Evolutionary conservation across 2,329 filamentous ascomycete genomes (phyloP), one percentile per base, ranked within the genome.

Genomic region (Epichloe sibirici): DNA sequence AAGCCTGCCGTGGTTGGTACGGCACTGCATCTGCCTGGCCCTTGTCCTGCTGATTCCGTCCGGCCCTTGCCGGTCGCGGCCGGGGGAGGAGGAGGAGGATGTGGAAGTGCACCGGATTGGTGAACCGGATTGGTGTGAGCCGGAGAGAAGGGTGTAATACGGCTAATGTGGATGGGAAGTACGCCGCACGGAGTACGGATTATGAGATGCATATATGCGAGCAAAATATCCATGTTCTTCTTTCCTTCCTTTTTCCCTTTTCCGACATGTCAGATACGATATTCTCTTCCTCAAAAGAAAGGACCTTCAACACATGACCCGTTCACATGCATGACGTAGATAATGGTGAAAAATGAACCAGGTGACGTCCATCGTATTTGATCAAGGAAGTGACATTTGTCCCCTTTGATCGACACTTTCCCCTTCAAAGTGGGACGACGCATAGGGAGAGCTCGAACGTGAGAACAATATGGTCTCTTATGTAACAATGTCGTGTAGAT

Each of bases 41-140:
- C 25, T 13, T 7, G 23, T 31, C 11, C 21, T 44, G 45, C 61
- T 48, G 71, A 65, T 62, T 66, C 68, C 1, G 63, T 69, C 23
- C 65, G 69, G 64, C 57, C 70, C 23, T 61, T 71, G 60, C 63
- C 62, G 8, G 23, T 50, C 23, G 28, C 31, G 5, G 37, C 43
- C 25, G 50, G 51, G 12, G 40, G 28, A 47, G 23, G 28, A 11
- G 28, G 31, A 31, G 64, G 62, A 59, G 15, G 58, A 3, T 62
- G 74, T 50, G 73, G 73, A 9, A 62, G 60, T 15, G 71, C 71
- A 44, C 69, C 71, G 34, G 74, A 77, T 17, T 77, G 75, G 74
- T 77, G 39, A 54, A 7, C 13, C 6, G 28, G 11, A 38, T 21
- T 21, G 11, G 35, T 21, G 17, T 21, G 17, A 21, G 17, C 17